These are phyloP conservation scores for Endothia cerciana DNA, from an alignment of 2,329 filamentous ascomycete species.

Conservation along the genomic window DNA sequence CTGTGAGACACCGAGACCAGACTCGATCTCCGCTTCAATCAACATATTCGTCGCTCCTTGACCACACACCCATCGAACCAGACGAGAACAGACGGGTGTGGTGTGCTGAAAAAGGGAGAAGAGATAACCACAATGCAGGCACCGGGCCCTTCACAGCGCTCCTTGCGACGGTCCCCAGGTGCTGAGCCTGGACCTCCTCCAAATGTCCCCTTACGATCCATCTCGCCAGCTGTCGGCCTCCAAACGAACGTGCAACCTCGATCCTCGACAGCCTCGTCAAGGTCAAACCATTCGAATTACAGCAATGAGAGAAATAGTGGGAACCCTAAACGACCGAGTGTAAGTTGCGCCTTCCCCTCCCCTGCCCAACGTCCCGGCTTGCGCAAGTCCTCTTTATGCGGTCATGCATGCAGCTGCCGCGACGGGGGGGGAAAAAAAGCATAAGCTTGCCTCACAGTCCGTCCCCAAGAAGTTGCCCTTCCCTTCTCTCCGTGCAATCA, in stretches of 20 bases:
- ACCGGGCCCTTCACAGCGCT: conserved; percentile 55
- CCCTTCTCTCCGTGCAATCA: not conserved
- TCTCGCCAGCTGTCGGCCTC: conserved; percentile 61
- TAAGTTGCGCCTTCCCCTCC: conserved; percentile 48
- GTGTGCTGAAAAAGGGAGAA: not conserved
- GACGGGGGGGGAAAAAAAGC: conserved; percentile 2
- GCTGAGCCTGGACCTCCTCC: conserved; percentile 63
- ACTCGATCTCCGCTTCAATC: not conserved
- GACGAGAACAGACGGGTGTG: not conserved
- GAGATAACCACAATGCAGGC: conserved; percentile 51
- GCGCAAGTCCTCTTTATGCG: conserved; percentile 27
- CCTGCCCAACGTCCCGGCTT: conserved; percentile 17
- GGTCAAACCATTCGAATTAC: conserved; percentile 53
- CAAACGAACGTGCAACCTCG: conserved; percentile 54
- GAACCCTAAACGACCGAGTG: conserved; percentile 58
- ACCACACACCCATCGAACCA: not conserved
- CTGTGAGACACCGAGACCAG: not conserved
- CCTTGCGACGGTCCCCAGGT: conserved; percentile 64
- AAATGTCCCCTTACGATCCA: conserved; percentile 58
- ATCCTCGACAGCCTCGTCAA: conserved; percentile 67
- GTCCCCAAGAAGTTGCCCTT: not conserved
- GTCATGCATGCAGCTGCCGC: conserved; percentile 8
- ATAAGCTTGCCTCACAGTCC: not conserved
- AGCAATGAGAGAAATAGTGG: conserved; percentile 42
- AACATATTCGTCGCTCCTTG: not conserved